Evolutionary conservation across 2,329 filamentous ascomycete species (phyloP).

Genomic region (Colletotrichum echinochloae): DNA sequence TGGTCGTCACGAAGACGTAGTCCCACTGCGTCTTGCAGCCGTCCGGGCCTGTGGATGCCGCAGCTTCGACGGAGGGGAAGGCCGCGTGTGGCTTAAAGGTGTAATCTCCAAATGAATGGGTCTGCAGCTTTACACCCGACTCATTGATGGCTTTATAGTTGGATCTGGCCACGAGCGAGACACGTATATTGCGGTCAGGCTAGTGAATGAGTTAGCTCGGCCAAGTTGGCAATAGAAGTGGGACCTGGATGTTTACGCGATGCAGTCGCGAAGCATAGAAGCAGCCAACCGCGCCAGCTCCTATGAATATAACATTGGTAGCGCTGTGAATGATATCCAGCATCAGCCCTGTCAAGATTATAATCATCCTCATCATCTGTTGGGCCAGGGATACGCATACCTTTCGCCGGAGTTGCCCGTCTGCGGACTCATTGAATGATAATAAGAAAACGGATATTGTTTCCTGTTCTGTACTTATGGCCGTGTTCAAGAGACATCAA

Average conservation of each 20-base stretch:
- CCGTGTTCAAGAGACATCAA: background rate
- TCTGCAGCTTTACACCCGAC: constrained; percentile 73
- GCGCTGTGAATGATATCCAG: constrained; percentile 48
- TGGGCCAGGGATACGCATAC: constrained; percentile 5
- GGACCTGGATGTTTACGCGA: constrained; percentile 54
- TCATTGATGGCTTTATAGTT: constrained; percentile 75
- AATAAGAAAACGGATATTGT: background rate
- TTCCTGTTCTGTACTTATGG: too few species aligned
- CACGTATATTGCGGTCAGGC: constrained; percentile 64
- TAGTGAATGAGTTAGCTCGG: constrained; percentile 45
- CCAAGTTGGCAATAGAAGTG: constrained; percentile 4
- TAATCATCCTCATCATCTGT: too few species aligned
- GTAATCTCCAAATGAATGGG: constrained; percentile 76
- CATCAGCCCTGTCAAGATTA: background rate
- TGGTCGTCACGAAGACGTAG: constrained; percentile 77
- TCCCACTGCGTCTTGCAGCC: constrained; percentile 54
- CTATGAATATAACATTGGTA: constrained; percentile 74
- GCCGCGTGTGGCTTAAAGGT: constrained; percentile 70
- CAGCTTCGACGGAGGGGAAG: constrained; percentile 72
- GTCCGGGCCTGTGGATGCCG: constrained; percentile 47
- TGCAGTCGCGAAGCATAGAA: constrained; percentile 79
- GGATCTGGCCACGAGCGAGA: constrained; percentile 79
- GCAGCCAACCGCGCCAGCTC: constrained; percentile 78
- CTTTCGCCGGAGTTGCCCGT: constrained; percentile 7
- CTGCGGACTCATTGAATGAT: constrained; percentile 4